Conservation (phyloP, 2,329 filamentous ascomycete species). For the Alternaria brassicae region DNA sequence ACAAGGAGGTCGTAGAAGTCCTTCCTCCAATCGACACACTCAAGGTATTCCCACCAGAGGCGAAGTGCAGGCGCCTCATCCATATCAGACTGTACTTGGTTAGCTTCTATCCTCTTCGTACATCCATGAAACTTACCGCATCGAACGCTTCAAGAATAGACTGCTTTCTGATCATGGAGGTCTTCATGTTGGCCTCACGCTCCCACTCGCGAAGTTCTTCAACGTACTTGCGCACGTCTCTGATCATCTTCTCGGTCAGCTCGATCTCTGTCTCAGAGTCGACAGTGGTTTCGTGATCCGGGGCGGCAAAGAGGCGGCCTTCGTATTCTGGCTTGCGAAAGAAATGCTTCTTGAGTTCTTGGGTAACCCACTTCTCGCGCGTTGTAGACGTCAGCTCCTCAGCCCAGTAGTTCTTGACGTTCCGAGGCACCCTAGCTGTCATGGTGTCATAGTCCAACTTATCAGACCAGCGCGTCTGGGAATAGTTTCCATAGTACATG, state of each 20-base stretch:
- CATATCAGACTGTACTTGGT: conserved; percentile 43
- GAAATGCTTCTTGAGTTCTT: conserved; percentile 52
- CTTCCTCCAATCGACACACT: conserved; percentile 53
- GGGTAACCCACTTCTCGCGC: conserved; percentile 54
- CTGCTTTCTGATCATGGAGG: conserved; percentile 46
- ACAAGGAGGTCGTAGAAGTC: conserved; percentile 54
- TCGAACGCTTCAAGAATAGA: conserved; percentile 52
- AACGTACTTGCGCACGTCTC: conserved; percentile 46
- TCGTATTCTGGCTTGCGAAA: conserved; percentile 52
- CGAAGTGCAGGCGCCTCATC: conserved; percentile 52
- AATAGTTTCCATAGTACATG: conserved; percentile 57
- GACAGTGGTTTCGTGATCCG: conserved; percentile 22
- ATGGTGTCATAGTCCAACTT: conserved; percentile 54
- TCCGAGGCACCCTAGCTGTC: conserved; percentile 45
- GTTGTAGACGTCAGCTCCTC: conserved; percentile 43
- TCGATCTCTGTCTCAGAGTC: conserved; percentile 28
- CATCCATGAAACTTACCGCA: conserved; percentile 31
- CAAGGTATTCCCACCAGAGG: conserved; percentile 58
- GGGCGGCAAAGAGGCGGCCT: conserved; percentile 36
- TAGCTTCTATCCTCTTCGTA: neutral
- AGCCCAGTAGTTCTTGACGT: conserved; percentile 52
- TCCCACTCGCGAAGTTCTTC: conserved; percentile 51
- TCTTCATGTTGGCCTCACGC: conserved; percentile 47
- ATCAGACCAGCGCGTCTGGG: conserved; percentile 54
- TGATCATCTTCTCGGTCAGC: conserved; percentile 33